A percentile compares a stretch with the other conserved stretches of the same genome.
phyloP scores from a whole-genome alignment of 768 basidiomycete species.

The Botryobasidium botryosum region DNA sequence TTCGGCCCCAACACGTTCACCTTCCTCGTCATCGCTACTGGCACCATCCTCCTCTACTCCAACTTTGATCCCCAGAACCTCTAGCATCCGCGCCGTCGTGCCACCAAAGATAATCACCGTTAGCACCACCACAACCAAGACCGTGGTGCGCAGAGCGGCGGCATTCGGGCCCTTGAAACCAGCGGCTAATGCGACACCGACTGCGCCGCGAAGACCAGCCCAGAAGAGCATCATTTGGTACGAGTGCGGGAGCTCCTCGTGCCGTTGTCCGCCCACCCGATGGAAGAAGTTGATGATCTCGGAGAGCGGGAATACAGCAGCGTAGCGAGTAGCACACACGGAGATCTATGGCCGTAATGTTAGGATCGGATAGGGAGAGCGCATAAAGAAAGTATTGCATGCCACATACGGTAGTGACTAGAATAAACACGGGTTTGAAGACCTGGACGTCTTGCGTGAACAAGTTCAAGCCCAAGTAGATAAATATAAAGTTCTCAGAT shows the following conservation, averaged over 20 bases:
- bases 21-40: slow-evolving; percentile 25
- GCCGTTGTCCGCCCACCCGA: slow-evolving; percentile 60
- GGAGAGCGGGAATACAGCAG: slow-evolving; percentile 88
- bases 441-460: slow-evolving; percentile 77
- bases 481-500: slow-evolving; percentile 98
- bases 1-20: too few relatives aligned
- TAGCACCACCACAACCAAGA: slow-evolving; percentile 87
- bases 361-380: too few relatives aligned
- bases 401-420: slow-evolving; percentile 52
- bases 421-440: slow-evolving; percentile 90
- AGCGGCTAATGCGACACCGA: slow-evolving; percentile 92
- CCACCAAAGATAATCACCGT: slow-evolving; percentile 93
- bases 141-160: slow-evolving; percentile 78
- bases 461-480: slow-evolving; percentile 92
- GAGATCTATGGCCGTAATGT: slow-evolving; percentile 33
- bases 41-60: slow-evolving; percentile 75
- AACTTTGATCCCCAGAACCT: slow-evolving; percentile 87
- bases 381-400: background rate
- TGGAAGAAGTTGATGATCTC: slow-evolving; percentile 91
- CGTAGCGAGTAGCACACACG: slow-evolving; percentile 89
- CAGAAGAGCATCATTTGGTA: slow-evolving; percentile 99
- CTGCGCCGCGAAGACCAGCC: slow-evolving; percentile 92
- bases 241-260: slow-evolving; percentile 87
- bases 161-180: slow-evolving; percentile 92
- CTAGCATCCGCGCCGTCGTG: slow-evolving; percentile 93